Conservation (phyloP, 2,329 filamentous ascomycete genomes). For the Claviceps arundinis region DNA sequence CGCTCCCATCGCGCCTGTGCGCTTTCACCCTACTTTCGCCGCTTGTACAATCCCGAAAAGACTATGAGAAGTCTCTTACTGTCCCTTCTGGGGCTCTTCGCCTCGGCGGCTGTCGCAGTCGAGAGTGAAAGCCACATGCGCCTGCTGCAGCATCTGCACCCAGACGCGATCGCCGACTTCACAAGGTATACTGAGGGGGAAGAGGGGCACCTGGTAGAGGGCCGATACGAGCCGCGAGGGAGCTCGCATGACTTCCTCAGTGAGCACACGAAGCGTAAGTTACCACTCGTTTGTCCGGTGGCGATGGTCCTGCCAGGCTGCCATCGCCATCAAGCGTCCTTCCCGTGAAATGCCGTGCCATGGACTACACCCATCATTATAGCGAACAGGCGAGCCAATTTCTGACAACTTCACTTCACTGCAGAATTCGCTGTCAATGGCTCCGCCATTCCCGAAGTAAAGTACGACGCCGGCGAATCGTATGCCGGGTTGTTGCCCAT, state of each 20-base stretch:
- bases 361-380: neutral
- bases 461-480: slow-evolving; percentile 48
- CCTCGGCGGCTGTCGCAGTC: neutral
- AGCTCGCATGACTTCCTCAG: slow-evolving; percentile 6
- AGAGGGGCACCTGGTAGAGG: neutral
- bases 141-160: neutral
- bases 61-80: slow-evolving; percentile 1
- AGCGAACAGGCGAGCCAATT: neutral
- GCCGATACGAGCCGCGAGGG: neutral
- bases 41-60: neutral
- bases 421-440: slow-evolving; percentile 48
- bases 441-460: slow-evolving; percentile 46
- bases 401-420: slow-evolving; percentile 13
- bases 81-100: slow-evolving; percentile 2
- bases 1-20: neutral
- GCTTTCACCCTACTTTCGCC: neutral
- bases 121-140: neutral
- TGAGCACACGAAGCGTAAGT: slow-evolving; percentile 10
- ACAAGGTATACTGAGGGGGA: neutral
- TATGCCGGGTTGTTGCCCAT: slow-evolving; percentile 47
- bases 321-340: too few relatives aligned
- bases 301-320: too few relatives aligned
- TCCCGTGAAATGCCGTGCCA: too few relatives aligned
- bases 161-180: neutral
- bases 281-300: neutral